Percentiles rank a stretch among this genome's conserved stretches.
Evolutionary conservation across 2,329 filamentous ascomycete species (phyloP).

Genomic region (Botryotinia calthae): DNA sequence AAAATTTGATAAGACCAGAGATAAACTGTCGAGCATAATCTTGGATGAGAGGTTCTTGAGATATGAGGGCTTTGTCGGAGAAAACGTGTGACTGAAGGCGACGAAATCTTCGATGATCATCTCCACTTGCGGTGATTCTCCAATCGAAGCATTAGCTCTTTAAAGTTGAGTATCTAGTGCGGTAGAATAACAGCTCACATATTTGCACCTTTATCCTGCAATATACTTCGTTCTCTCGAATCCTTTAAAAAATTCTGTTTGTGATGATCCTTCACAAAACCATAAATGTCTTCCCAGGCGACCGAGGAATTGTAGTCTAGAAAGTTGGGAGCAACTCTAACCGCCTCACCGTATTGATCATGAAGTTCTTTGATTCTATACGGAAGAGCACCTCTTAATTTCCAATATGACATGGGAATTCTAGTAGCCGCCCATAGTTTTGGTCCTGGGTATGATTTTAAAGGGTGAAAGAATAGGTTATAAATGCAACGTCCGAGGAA

Average conservation of each 20-base stretch:
- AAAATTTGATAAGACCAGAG: constrained; percentile 11
- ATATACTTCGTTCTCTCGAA: background rate
- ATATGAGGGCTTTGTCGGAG: constrained; percentile 36
- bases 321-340: constrained; percentile 24
- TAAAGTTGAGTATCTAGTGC: background rate
- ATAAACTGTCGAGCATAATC: constrained; percentile 10
- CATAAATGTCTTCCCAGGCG: constrained; percentile 25
- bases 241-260: constrained; percentile 8
- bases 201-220: fast-evolving
- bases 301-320: constrained; percentile 20
- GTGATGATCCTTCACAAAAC: constrained; percentile 3
- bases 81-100: constrained; percentile 37
- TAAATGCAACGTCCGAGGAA: constrained; percentile 12
- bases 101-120: constrained; percentile 35
- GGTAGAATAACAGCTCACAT: background rate
- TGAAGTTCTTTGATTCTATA: constrained; percentile 19
- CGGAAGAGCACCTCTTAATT: background rate
- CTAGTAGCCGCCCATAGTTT: constrained; percentile 15
- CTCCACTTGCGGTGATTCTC: constrained; percentile 12
- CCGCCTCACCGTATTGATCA: constrained; percentile 25
- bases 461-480: constrained; percentile 25
- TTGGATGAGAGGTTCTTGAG: constrained; percentile 33
- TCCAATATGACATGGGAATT: constrained; percentile 14
- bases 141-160: background rate
- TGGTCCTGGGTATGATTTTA: constrained; percentile 24